phyloP scores from a whole-genome alignment of 2,329 filamentous ascomycete genomes.

The Aspergillus niger region DNA sequence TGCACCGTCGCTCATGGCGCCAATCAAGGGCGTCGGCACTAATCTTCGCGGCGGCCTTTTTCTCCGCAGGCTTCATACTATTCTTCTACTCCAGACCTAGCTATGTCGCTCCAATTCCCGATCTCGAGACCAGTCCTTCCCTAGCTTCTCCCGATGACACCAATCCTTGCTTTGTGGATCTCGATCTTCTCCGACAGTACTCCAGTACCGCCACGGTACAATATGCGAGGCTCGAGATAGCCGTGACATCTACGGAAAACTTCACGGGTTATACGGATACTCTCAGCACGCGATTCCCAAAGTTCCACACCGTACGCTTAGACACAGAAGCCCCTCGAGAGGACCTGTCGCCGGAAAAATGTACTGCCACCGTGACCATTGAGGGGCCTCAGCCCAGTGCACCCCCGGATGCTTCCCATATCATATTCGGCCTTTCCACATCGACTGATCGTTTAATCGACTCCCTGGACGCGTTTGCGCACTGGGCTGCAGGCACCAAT shows the following conservation, averaged over 20 bases:
- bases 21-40: background rate
- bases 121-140: background rate
- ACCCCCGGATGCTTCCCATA: constrained; percentile 43
- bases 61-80: constrained; percentile 7
- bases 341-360: constrained; percentile 17
- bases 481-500: constrained; percentile 54
- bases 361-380: constrained; percentile 19
- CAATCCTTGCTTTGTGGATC: constrained; percentile 21
- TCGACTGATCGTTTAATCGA: constrained; percentile 50
- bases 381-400: constrained; percentile 17
- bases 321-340: constrained; percentile 24
- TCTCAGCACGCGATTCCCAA: constrained; percentile 15
- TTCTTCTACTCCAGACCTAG: constrained; percentile 1
- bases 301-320: constrained; percentile 20
- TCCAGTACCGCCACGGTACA: constrained; percentile 10
- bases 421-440: constrained; percentile 58
- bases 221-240: constrained; percentile 23
- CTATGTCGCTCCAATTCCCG: background rate
- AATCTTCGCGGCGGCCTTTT: constrained; percentile 2
- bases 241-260: constrained; percentile 18
- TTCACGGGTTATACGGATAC: constrained; percentile 21
- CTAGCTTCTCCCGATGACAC: background rate
- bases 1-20: background rate
- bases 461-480: constrained; percentile 52
- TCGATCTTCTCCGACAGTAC: constrained; percentile 22